Evolutionary conservation across 345 rosid species (phyloP).

Genomic region (Lepidium didymum): DNA sequence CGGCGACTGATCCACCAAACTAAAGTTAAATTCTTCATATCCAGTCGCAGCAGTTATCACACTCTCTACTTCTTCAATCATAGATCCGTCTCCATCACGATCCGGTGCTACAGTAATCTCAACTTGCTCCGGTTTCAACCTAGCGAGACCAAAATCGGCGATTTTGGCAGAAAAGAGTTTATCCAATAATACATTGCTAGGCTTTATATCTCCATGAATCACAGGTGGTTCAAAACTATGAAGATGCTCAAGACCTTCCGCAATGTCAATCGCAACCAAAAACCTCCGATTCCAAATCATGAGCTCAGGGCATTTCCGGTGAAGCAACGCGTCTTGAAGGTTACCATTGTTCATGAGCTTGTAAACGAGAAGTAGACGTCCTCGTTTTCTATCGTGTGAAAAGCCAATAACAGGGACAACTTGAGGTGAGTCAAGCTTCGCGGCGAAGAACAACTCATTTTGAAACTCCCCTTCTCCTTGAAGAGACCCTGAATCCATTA

Average conservation of each 20-base stretch:
- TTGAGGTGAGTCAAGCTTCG: constrained; percentile 53
- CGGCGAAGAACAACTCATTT: constrained; percentile 83
- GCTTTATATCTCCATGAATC: constrained; percentile 90
- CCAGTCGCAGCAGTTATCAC: constrained; percentile 47
- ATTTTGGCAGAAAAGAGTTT: constrained; percentile 56
- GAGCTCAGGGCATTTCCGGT: constrained; percentile 60
- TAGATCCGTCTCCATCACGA: constrained; percentile 43
- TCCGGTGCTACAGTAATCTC: constrained; percentile 26
- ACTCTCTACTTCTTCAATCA: constrained; percentile 64
- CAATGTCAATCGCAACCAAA: constrained; percentile 50
- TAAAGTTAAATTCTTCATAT: constrained; percentile 53
- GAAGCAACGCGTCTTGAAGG: constrained; percentile 80
- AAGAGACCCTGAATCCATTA: constrained; percentile 88
- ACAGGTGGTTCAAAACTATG: constrained; percentile 73
- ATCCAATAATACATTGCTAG: constrained; percentile 81
- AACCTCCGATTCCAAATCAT: constrained; percentile 62
- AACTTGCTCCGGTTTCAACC: constrained; percentile 48
- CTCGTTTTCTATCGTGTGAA: constrained; percentile 63
- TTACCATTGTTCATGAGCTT: constrained; percentile 83
- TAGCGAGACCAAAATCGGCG: constrained; percentile 89
- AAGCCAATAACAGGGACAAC: constrained; percentile 73
- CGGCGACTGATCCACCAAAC: constrained; percentile 62
- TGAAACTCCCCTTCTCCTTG: constrained; percentile 97
- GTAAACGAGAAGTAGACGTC: constrained; percentile 65
- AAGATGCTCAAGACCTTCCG: constrained; percentile 66